Conservation (phyloP, 1,139 yeast species). For the Yamadazyma mexicana region DNA sequence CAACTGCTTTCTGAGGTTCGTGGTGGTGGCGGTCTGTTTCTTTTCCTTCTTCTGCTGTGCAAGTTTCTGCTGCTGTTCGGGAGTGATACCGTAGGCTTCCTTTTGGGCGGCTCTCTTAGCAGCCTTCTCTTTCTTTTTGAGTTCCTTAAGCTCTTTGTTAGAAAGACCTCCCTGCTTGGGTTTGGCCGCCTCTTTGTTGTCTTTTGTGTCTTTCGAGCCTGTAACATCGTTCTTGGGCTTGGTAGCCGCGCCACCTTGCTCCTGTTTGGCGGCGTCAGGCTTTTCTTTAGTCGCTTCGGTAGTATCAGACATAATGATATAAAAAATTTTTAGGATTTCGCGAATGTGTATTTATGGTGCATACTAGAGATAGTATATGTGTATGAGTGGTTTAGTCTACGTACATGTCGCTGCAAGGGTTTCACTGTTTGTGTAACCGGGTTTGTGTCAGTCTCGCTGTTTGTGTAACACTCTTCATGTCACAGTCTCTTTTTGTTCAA, state of each 20-base stretch:
- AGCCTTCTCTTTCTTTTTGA: conserved; percentile 86
- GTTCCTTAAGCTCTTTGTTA: conserved; percentile 83
- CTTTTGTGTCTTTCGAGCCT: conserved; percentile 6
- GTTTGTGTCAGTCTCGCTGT: too few species aligned
- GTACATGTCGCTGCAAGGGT: too few species aligned
- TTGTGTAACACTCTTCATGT: too few species aligned
- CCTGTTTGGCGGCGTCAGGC: neutral
- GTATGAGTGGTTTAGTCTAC: too few species aligned
- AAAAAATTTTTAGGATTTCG: too few species aligned
- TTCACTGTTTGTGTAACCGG: too few species aligned
- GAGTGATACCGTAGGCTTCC: conserved; percentile 50
- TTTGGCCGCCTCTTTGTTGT: conserved; percentile 3
- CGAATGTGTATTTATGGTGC: too few species aligned
- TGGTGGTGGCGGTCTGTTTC: conserved; percentile 38
- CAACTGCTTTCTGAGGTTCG: conserved; percentile 57
- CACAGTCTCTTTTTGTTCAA: too few species aligned
- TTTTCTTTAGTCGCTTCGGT: neutral
- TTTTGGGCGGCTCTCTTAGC: conserved; percentile 79
- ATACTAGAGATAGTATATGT: too few species aligned
- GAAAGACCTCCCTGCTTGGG: conserved; percentile 33
- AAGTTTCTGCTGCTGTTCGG: conserved; percentile 41
- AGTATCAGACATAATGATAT: neutral
- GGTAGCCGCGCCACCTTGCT: neutral
- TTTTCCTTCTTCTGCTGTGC: conserved; percentile 45
- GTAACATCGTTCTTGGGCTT: neutral